phyloP scores from a whole-genome alignment of 2,329 filamentous ascomycete species.

The Penicillium sclerotigenum region DNA sequence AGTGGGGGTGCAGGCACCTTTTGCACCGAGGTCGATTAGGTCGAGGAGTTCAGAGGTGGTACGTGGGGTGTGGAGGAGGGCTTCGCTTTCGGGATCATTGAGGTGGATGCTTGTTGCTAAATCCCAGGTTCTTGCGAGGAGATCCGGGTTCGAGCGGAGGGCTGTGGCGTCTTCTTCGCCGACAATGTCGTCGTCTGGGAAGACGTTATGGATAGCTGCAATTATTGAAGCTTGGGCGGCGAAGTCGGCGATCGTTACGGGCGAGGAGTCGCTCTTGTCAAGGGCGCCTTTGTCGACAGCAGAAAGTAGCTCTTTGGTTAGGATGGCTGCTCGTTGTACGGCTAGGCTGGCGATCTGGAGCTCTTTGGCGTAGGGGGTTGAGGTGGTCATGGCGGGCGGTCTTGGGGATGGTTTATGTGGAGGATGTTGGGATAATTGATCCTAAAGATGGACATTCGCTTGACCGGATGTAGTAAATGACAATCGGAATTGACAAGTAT shows the following conservation, averaged over 20 bases:
- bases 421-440: not conserved
- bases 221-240: constrained; percentile 62
- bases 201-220: constrained; percentile 52
- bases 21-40: constrained; percentile 59
- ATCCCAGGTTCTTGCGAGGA: constrained; percentile 56
- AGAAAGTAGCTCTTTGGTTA: constrained; percentile 55
- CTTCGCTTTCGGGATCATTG: constrained; percentile 33
- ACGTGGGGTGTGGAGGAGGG: constrained; percentile 40
- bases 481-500: not conserved
- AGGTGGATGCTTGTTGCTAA: constrained; percentile 46
- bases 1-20: constrained; percentile 38
- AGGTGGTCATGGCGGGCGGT: constrained; percentile 23
- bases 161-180: constrained; percentile 59
- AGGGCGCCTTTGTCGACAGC: constrained; percentile 51
- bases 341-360: constrained; percentile 42
- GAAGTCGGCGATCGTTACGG: constrained; percentile 64
- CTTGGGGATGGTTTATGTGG: not conserved
- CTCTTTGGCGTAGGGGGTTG: constrained; percentile 34
- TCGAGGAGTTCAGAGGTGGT: constrained; percentile 57
- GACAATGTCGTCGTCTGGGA: constrained; percentile 57
- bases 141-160: constrained; percentile 48
- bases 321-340: constrained; percentile 55
- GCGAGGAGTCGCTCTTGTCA: constrained; percentile 57
- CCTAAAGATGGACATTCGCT: not conserved
- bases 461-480: not conserved